Evolutionary conservation across 257 asterid genomes (phyloP).

Genomic region (Capsicum pubescens): DNA sequence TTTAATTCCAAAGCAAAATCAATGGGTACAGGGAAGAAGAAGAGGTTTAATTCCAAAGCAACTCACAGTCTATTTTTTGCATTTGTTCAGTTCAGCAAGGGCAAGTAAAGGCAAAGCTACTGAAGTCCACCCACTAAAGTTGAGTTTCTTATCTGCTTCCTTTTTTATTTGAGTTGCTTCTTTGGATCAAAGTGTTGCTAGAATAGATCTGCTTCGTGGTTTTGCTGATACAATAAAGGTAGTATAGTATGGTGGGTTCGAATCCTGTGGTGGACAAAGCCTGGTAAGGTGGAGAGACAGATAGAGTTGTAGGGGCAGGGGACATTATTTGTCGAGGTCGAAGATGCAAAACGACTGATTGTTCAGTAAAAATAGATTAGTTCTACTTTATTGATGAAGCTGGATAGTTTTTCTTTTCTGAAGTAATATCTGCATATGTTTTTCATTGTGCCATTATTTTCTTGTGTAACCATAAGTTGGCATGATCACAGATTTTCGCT

Average conservation of each 20-base stretch:
- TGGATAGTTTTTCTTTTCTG: not conserved
- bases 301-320: not conserved
- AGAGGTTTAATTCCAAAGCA: too few species aligned
- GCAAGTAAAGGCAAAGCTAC: not conserved
- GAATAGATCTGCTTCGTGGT: not conserved
- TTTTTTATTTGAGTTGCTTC: not conserved
- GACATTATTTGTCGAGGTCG: not conserved
- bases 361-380: not conserved
- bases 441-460: not conserved
- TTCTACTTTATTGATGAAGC: not conserved
- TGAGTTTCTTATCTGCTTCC: not conserved
- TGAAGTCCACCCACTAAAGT: not conserved
- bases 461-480: not conserved
- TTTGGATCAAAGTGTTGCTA: conserved; percentile 2
- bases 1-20: too few species aligned
- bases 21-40: too few species aligned
- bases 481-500: not conserved
- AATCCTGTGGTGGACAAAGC: not conserved
- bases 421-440: not conserved
- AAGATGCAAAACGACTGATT: not conserved
- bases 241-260: not conserved
- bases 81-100: not conserved
- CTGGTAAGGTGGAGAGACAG: not conserved
- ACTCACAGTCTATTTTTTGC: not conserved
- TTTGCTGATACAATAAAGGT: not conserved